phyloP scores from a whole-genome alignment of 441 rosid genomes.

The Croton setiger region DNA sequence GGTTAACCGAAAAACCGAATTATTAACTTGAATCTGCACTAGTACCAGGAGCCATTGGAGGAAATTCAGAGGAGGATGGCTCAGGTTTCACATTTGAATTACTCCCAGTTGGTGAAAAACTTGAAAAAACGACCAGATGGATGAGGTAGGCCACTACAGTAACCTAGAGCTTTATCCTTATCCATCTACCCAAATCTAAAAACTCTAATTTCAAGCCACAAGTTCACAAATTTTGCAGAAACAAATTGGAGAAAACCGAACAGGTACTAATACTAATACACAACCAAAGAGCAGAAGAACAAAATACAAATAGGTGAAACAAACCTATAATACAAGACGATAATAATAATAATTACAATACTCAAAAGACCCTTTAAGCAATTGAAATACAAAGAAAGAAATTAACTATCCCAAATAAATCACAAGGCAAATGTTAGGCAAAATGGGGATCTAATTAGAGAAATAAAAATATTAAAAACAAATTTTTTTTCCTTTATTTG shows the following conservation, averaged over 20 bases:
- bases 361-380: background rate
- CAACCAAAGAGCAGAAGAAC: background rate
- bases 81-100: conserved; percentile 45
- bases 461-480: background rate
- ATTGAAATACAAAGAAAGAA: background rate
- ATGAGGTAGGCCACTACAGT: conserved; percentile 54
- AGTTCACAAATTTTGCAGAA: background rate
- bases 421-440: conserved; percentile 2
- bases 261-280: background rate
- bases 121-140: conserved; percentile 62
- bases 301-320: background rate
- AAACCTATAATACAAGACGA: no score
- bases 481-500: no score
- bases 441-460: conserved; percentile 14
- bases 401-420: background rate
- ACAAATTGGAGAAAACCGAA: background rate
- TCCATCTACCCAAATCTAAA: conserved; percentile 43
- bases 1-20: no score
- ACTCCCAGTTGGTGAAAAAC: conserved; percentile 42
- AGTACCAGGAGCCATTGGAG: conserved; percentile 34
- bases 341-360: background rate
- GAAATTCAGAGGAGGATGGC: conserved; percentile 38
- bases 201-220: conserved; percentile 10
- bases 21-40: conserved; percentile 48
- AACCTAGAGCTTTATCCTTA: conserved; percentile 58